These are phyloP conservation scores for Leucogyrophana mollusca DNA, from an alignment of 768 basidiomycete species.

Conservation along the genomic window DNA sequence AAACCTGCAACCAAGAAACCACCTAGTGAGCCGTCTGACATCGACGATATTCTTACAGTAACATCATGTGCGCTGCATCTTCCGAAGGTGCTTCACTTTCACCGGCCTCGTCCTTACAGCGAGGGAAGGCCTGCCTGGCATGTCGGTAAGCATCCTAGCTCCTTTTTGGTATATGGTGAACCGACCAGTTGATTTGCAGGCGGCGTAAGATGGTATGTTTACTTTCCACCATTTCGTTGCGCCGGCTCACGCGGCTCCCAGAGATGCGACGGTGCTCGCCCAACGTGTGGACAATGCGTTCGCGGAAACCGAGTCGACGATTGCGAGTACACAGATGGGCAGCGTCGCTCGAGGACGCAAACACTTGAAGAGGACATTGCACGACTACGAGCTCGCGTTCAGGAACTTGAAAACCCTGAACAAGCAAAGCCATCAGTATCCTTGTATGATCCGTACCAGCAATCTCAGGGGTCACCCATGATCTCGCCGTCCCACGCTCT, in stretches of 20 bases:
- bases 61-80: too few species aligned
- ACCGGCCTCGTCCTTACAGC: slow-evolving; percentile 31
- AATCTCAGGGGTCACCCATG: neutral
- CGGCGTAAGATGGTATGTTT: slow-evolving; percentile 47
- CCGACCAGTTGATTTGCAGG: slow-evolving; percentile 21
- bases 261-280: slow-evolving; percentile 70
- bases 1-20: too few species aligned
- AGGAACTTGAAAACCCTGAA: slow-evolving; percentile 56
- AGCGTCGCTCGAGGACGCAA: slow-evolving; percentile 57
- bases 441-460: slow-evolving; percentile 50
- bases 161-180: neutral
- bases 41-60: too few species aligned
- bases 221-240: neutral
- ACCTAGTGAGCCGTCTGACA: too few species aligned
- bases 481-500: neutral
- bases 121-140: slow-evolving; percentile 51
- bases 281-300: slow-evolving; percentile 63
- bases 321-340: slow-evolving; percentile 71
- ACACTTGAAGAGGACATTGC: slow-evolving; percentile 58
- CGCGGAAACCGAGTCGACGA: slow-evolving; percentile 60
- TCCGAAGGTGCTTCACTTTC: neutral
- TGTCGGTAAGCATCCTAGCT: slow-evolving; percentile 40
- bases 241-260: slow-evolving; percentile 16
- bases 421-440: slow-evolving; percentile 45
- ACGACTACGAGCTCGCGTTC: slow-evolving; percentile 53